Evolutionary conservation across 2,329 filamentous ascomycete genomes (phyloP).

Genomic region (Xylaria sp.): DNA sequence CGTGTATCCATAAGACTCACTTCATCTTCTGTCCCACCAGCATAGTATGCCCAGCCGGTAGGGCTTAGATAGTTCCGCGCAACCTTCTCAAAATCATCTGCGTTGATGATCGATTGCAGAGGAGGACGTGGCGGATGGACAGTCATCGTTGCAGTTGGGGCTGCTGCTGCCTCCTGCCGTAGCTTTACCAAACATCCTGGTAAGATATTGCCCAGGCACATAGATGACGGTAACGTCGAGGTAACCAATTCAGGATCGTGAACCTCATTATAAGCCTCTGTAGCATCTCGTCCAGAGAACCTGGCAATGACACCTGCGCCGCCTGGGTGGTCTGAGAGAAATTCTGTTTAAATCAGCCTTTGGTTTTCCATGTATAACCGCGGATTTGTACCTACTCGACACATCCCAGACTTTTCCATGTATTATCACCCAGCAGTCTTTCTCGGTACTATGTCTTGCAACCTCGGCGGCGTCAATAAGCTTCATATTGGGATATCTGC

Average conservation of each 20-base stretch:
- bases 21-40: background rate
- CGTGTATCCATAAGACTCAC: background rate
- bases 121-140: background rate
- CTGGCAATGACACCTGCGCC: background rate
- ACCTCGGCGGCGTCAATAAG: conserved; percentile 22
- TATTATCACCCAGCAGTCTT: conserved; percentile 74
- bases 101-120: background rate
- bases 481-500: conserved; percentile 1
- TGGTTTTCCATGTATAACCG: background rate
- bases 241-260: background rate
- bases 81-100: background rate
- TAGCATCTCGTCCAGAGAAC: background rate
- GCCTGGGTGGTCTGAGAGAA: conserved; percentile 59
- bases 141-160: background rate
- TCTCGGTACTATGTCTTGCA: conserved; percentile 57
- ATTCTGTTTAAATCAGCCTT: conserved; percentile 54
- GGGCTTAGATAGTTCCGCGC: background rate
- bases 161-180: background rate
- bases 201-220: background rate
- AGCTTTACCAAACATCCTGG: background rate
- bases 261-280: conserved; percentile 1
- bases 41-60: background rate
- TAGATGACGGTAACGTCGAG: background rate
- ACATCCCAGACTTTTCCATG: conserved; percentile 76
- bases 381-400: conserved; percentile 51